Base-by-base conservation (phyloP, 2,329 filamentous ascomycete species). In the Fusarium protoensiforme region DNA sequence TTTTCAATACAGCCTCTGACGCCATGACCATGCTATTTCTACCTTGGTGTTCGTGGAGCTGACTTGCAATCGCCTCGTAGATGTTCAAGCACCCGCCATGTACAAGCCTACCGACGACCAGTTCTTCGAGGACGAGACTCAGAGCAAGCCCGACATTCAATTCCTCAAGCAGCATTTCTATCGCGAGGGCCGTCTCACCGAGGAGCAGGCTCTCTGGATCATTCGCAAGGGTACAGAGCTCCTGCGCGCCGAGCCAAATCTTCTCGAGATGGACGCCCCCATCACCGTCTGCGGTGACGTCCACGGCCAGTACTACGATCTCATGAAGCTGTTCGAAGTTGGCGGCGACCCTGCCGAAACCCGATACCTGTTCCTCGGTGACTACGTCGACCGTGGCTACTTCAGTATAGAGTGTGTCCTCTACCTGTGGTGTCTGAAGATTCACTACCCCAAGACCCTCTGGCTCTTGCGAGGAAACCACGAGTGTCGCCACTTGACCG, bases 251-350 rank as follows among this genome's bases (percentile, higher is more conserved):
- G 96, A 99, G 85, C 96, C 96, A 74, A 99, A 98, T 83, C 87
- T 99, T 74, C 89, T 99, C 76, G 96, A 99, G 87, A 99, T 99
- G 96, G 96, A 99, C 83, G 96, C 96, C 43, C 96, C 96, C 70
- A 99, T 99, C 81, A 99, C 96, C 11, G 96, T 99, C 59, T 99
- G 96, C 80, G 96, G 96, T 81, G 96, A 99, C 80, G 95, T 99
- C 63, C 96, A 99, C 84, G 96, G 96, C 76, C 96, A 99, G 85
- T 99, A 98, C 86, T 99, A 98, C 83, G 96, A 99, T 83, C 85
- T 99, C 81, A 99, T 99, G 96, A 99, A 99, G 88, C 89, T 99
- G 36, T 99, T 99, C 80, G 96, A 99, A 84, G 96, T 99, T 60
- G 96, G 96, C 75, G 96, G 96, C 74, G 96, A 99, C 83, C 96